Percentiles rank a stretch among this genome's conserved stretches.
These are phyloP conservation scores for Rhynchosporium graminicola DNA, from an alignment of 2,329 filamentous ascomycete genomes.

Conservation along the genomic window DNA sequence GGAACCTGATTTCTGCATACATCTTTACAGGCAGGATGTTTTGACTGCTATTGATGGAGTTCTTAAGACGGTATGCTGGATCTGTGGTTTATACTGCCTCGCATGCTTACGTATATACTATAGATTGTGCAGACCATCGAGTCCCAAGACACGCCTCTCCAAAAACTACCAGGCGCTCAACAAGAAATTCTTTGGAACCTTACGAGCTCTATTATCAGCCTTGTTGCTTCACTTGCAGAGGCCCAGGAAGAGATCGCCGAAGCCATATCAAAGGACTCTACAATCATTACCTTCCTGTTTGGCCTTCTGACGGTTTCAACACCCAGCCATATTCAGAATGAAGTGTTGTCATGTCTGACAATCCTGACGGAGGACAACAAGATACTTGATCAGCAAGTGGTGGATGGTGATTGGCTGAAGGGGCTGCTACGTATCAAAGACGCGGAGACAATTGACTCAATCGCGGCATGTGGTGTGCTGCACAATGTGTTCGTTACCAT, in stretches of 20 bases:
- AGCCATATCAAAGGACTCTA: conserved; percentile 51
- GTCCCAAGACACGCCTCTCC: conserved; percentile 45
- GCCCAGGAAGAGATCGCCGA: conserved; percentile 62
- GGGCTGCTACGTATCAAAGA: conserved; percentile 52
- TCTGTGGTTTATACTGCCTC: neutral
- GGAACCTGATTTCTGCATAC: conserved; percentile 66
- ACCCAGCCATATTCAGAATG: conserved; percentile 44
- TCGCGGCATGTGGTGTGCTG: conserved; percentile 60
- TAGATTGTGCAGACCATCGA: conserved; percentile 39
- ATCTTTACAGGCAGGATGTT: conserved; percentile 62
- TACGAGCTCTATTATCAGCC: conserved; percentile 52
- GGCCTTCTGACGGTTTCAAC: conserved; percentile 48
- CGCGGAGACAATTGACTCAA: conserved; percentile 50
- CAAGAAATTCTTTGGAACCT: conserved; percentile 56
- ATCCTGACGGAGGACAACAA: conserved; percentile 62
- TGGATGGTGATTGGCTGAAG: conserved; percentile 52
- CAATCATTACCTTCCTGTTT: conserved; percentile 56
- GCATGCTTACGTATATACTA: conserved; percentile 16
- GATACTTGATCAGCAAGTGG: conserved; percentile 53
- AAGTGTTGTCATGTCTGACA: conserved; percentile 56
- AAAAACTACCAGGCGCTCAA: conserved; percentile 54
- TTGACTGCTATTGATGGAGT: conserved; percentile 62
- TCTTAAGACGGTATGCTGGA: conserved; percentile 49
- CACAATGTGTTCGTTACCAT: conserved; percentile 62
- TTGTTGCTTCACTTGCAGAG: conserved; percentile 57